Percentiles rank a stretch among this genome's conserved stretches.
These are phyloP conservation scores for Pyrus bretschneideri DNA, from an alignment of 306 rosid species.

Conservation along the genomic window DNA sequence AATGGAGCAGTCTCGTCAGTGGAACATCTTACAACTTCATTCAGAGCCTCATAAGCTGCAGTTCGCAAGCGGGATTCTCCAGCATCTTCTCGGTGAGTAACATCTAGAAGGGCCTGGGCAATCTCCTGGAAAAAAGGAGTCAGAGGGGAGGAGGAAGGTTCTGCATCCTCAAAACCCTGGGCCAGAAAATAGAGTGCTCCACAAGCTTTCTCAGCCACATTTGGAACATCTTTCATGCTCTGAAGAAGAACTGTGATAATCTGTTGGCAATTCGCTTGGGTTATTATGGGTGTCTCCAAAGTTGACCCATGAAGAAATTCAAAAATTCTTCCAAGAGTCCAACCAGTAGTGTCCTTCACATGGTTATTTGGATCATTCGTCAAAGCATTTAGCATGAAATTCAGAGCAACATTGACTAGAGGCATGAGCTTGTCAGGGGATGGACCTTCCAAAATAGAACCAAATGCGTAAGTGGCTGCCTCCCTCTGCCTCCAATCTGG, in stretches of 20 bases:
- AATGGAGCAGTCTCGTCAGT: conserved; percentile 78
- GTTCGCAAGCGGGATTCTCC: conserved; percentile 90
- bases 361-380: conserved; percentile 77
- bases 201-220: conserved; percentile 97
- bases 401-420: conserved; percentile 66
- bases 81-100: conserved; percentile 81
- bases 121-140: conserved; percentile 78
- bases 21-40: conserved; percentile 92
- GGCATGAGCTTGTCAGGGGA: conserved; percentile 83
- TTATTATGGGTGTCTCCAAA: conserved; percentile 70
- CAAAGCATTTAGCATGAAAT: conserved; percentile 74
- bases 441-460: conserved; percentile 92
- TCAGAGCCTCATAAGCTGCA: conserved; percentile 87
- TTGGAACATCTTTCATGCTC: conserved; percentile 91
- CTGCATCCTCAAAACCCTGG: conserved; percentile 86
- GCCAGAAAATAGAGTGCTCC: conserved; percentile 92
- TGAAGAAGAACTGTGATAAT: conserved; percentile 70
- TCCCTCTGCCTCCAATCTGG: conserved; percentile 95
- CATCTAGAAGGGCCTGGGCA: conserved; percentile 67
- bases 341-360: conserved; percentile 94
- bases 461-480: conserved; percentile 95
- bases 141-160: conserved; percentile 52
- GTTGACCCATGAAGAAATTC: conserved; percentile 88
- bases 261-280: conserved; percentile 70
- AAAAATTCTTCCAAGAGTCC: conserved; percentile 96